A percentile compares a stretch with the other conserved stretches of the same genome.
Conservation (phyloP, 1,284 basidiomycete genomes). For the Boletellus deceptivus region DNA sequence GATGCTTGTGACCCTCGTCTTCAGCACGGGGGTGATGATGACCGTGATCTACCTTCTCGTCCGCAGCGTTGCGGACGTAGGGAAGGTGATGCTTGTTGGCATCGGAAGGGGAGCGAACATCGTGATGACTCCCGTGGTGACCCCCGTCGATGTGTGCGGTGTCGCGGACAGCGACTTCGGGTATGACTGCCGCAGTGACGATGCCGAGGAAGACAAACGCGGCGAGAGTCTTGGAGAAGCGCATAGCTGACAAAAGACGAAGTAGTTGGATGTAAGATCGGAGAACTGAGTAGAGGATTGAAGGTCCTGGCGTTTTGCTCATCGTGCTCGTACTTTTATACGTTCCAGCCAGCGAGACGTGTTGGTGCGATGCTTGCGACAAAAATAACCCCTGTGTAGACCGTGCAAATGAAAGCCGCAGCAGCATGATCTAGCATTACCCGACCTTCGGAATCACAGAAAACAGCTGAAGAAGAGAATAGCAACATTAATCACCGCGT, state of each 20-base stretch:
- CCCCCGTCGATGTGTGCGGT: background rate
- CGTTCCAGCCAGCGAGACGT: background rate
- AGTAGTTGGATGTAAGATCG: background rate
- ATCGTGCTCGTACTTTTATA: background rate
- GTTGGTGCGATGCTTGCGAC: background rate
- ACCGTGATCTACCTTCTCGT: too few relatives aligned
- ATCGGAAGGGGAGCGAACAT: too few relatives aligned
- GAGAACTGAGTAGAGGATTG: background rate
- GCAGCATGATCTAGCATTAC: background rate
- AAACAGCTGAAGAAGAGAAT: background rate
- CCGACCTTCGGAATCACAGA: background rate
- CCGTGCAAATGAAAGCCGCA: background rate
- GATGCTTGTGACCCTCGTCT: background rate
- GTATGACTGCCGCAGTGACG: background rate
- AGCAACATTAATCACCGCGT: too few relatives aligned
- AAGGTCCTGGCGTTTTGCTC: background rate
- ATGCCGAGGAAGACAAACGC: slow-evolving; percentile 1
- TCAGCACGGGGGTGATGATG: too few relatives aligned
- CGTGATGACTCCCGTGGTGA: too few relatives aligned
- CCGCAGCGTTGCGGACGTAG: too few relatives aligned
- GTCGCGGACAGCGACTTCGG: background rate
- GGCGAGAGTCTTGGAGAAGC: background rate
- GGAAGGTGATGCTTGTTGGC: background rate
- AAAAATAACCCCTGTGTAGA: background rate
- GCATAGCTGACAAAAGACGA: background rate